Percentiles rank a stretch among this genome's conserved stretches.
Conservation (phyloP, 768 basidiomycete species). For the Hirschioporus abietinus region DNA sequence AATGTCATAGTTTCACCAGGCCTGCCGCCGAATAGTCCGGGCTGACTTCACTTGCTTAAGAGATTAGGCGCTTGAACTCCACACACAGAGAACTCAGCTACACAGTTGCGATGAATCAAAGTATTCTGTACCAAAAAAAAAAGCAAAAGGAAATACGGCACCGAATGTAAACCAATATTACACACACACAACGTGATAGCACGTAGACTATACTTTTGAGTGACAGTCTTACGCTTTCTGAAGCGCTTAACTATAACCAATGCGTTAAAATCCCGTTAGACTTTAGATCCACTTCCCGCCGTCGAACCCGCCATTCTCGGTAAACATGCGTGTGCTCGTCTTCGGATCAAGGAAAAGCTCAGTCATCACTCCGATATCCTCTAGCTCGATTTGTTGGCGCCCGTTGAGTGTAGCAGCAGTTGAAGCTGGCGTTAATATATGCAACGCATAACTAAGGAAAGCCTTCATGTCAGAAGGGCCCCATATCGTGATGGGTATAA, state of each 20-base stretch:
- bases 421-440: conserved; percentile 85
- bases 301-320: conserved; percentile 30
- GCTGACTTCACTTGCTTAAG: no score
- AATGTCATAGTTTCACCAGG: no score
- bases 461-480: conserved; percentile 3
- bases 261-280: not conserved
- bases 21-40: no score
- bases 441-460: conserved; percentile 74
- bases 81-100: no score
- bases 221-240: not conserved
- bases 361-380: conserved; percentile 92
- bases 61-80: no score
- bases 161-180: conserved; percentile 1
- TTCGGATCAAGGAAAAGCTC: conserved; percentile 96
- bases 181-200: not conserved
- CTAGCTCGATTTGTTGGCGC: conserved; percentile 72
- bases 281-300: conserved; percentile 26
- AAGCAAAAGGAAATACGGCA: not conserved
- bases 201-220: not conserved
- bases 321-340: conserved; percentile 56
- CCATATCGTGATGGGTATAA: not conserved
- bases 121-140: not conserved
- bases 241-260: no score
- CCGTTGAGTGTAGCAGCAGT: conserved; percentile 79
- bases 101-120: not conserved